Percentiles rank a stretch among this genome's conserved stretches.
Evolutionary conservation across 306 rosid species (phyloP).

Genomic region (Oemleria cerasiformis): DNA sequence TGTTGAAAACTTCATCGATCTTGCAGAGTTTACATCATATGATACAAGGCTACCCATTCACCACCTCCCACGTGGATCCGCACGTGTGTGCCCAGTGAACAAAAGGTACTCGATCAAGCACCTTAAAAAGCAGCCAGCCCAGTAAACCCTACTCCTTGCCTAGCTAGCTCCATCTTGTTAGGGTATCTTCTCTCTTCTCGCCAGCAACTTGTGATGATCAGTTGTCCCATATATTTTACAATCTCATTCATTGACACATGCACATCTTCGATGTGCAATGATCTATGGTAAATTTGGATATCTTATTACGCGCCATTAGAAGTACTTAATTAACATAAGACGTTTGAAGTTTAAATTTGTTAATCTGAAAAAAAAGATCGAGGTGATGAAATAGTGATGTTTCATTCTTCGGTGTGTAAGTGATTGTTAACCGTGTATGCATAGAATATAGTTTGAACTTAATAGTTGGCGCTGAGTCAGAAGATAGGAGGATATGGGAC

Average conservation of each 20-base stretch:
- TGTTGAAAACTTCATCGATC: constrained; percentile 34
- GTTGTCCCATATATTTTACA: constrained; percentile 27
- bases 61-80: constrained; percentile 33
- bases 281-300: too few relatives aligned
- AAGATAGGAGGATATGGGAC: constrained; percentile 7
- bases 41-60: neutral
- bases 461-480: neutral
- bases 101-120: neutral
- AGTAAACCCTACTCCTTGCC: neutral
- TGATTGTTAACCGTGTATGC: too few relatives aligned
- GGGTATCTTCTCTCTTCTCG: constrained; percentile 27
- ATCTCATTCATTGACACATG: too few relatives aligned
- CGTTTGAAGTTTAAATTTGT: too few relatives aligned
- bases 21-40: neutral
- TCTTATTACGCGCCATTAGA: too few relatives aligned
- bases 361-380: too few relatives aligned
- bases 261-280: too few relatives aligned
- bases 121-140: neutral
- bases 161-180: constrained; percentile 16
- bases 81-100: constrained; percentile 35
- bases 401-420: too few relatives aligned
- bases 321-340: too few relatives aligned
- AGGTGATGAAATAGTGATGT: too few relatives aligned
- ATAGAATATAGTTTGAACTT: too few relatives aligned
- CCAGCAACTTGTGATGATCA: constrained; percentile 31